These are phyloP conservation scores for Periconia digitata DNA, from an alignment of 2,329 filamentous ascomycete species.

Conservation along the genomic window DNA sequence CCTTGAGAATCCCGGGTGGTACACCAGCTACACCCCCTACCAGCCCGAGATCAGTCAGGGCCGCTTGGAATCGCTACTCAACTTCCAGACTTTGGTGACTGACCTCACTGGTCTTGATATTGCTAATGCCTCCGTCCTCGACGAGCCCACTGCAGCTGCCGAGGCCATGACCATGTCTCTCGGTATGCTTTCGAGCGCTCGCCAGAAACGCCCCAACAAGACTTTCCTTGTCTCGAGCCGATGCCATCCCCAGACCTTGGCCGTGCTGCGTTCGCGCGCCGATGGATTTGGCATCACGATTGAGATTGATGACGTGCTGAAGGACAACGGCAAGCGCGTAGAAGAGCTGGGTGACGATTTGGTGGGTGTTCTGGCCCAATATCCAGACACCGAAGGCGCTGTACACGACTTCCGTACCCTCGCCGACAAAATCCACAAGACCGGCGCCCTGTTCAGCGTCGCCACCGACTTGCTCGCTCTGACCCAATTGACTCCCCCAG, in stretches of 20 bases:
- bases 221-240: conserved; percentile 81
- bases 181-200: conserved; percentile 69
- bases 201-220: conserved; percentile 74
- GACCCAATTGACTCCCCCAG: conserved; percentile 84
- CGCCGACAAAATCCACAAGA: conserved; percentile 74
- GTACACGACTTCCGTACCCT: conserved; percentile 74
- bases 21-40: conserved; percentile 97
- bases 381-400: conserved; percentile 84
- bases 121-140: conserved; percentile 86
- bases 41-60: conserved; percentile 98
- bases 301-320: conserved; percentile 69
- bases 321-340: conserved; percentile 64
- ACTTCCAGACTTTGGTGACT: conserved; percentile 91
- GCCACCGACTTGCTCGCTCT: conserved; percentile 88
- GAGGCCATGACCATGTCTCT: conserved; percentile 95
- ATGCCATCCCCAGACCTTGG: conserved; percentile 82
- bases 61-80: conserved; percentile 84
- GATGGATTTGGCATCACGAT: conserved; percentile 89
- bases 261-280: conserved; percentile 80
- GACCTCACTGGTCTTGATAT: conserved; percentile 87
- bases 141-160: conserved; percentile 88
- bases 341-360: conserved; percentile 77
- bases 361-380: conserved; percentile 90
- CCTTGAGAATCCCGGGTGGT: conserved; percentile 92
- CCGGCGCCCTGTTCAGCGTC: conserved; percentile 78